Evolutionary conservation across 2,329 filamentous ascomycete genomes (phyloP).

Genomic region (Aspergillus sp.): DNA sequence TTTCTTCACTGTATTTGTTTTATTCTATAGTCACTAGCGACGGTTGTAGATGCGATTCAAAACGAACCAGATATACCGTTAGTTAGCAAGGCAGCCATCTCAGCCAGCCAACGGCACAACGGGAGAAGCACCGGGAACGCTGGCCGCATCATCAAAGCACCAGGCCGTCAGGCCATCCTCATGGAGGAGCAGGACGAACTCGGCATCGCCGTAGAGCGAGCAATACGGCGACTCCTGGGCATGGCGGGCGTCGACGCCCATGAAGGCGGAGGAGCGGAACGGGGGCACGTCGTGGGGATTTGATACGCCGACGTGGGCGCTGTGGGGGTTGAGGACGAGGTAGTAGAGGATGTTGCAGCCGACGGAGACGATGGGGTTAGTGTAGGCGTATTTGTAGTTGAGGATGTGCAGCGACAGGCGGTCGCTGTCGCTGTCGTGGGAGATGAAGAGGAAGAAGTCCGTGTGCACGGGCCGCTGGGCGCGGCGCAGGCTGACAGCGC

Average conservation of each 20-base stretch:
- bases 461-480: not conserved
- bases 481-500: not conserved
- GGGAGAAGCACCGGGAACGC: not conserved
- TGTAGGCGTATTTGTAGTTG: not conserved
- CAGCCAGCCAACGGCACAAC: too few relatives aligned
- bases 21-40: too few relatives aligned
- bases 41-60: too few relatives aligned
- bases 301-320: not conserved
- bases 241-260: not conserved
- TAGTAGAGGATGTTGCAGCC: not conserved
- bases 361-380: not conserved
- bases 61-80: too few relatives aligned
- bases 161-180: constrained; percentile 11
- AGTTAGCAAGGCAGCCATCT: too few relatives aligned
- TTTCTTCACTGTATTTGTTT: too few relatives aligned
- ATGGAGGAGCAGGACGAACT: constrained; percentile 10
- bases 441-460: not conserved
- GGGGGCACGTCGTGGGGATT: not conserved
- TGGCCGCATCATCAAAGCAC: constrained; percentile 13
- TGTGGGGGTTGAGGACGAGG: not conserved
- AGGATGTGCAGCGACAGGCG: not conserved
- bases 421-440: not conserved
- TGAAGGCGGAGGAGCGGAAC: not conserved
- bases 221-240: constrained; percentile 1
- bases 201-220: constrained; percentile 11